Percentiles rank a stretch among this genome's conserved stretches.
Evolutionary conservation across 495 filamentous ascomycete species (phyloP).

Genomic region (Annulohypoxylon moriforme): DNA sequence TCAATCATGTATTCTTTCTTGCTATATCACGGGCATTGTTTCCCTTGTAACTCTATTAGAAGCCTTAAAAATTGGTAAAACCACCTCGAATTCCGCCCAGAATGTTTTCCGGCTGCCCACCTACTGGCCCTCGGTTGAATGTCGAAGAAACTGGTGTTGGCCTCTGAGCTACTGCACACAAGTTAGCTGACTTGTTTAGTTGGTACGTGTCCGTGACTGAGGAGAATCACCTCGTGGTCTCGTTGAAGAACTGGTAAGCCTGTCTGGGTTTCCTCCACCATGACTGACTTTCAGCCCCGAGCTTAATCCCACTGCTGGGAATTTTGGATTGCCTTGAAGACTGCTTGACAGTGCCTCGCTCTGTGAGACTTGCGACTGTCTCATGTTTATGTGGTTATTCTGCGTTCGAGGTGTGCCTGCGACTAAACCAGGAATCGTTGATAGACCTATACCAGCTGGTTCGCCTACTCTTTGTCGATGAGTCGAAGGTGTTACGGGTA

Average conservation of each 20-base stretch:
- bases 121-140: constrained; percentile 17
- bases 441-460: constrained; percentile 37
- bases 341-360: constrained; percentile 17
- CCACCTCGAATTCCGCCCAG: constrained; percentile 29
- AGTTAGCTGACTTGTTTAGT: neutral
- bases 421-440: constrained; percentile 47
- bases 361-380: constrained; percentile 2
- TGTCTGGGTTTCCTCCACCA: constrained; percentile 15
- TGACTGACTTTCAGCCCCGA: constrained; percentile 45
- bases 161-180: constrained; percentile 24
- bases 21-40: neutral
- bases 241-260: constrained; percentile 21
- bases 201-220: neutral
- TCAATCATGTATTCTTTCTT: neutral
- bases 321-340: constrained; percentile 17
- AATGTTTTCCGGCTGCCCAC: constrained; percentile 25
- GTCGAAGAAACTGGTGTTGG: constrained; percentile 30
- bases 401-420: constrained; percentile 39
- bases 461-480: constrained; percentile 47
- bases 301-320: constrained; percentile 42
- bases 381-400: constrained; percentile 18
- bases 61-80: constrained; percentile 23
- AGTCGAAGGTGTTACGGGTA: constrained; percentile 49
- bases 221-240: constrained; percentile 38
- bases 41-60: neutral